Evolutionary conservation across 768 basidiomycete species (phyloP), one percentile per base, ranked within the genome.

Genomic region (Boletus rufocinnamomeus): DNA sequence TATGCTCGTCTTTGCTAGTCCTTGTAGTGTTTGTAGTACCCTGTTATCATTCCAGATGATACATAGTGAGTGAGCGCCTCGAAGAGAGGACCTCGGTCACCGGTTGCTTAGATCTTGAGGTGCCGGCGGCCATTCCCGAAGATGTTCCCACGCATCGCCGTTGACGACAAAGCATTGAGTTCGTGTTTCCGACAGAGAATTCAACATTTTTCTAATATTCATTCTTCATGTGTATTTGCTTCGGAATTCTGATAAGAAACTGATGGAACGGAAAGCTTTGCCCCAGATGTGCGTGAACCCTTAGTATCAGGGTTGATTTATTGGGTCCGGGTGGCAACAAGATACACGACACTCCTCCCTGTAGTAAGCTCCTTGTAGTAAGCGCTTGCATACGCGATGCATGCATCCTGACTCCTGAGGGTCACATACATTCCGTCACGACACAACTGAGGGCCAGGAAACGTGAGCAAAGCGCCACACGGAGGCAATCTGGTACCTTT

Each of bases 401-500:
- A 10, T 43, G 35, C 19, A 41, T 52, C 25, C 46, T 46, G 55
- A 44, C n/a, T n/a, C n/a, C n/a, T n/a, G n/a, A n/a, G n/a, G 37
- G 40, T 40, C 41, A n/a, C 13, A n/a, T 34, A 41, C 41, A 30
- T 48, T 27, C 32, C n/a, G 27, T 46, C 28, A 37, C 32, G 30
- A 38, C 43, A 54, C 13, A 28, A 27, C 3, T 34, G 41, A n/a
- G 46, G 47, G 37, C 17, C 7, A 28, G 4, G 40, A 52, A 41
- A 52, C 37, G 43, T 46, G 50, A 43, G 21, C 30, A 41, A 41
- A 53, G 28, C 57, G 58, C 56, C 59, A 56, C 59, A 48, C 61
- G 61, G 68, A 61, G 59, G 56, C 38, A 58, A 69, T 69, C 60
- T 61, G 34, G 62, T 50, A 17, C 44, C 64, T 51, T 48, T n/a